Percentiles rank a stretch among this genome's conserved stretches.
Evolutionary conservation across 2,329 filamentous ascomycete species (phyloP).

Genomic region (Parafenestella ontariensis): DNA sequence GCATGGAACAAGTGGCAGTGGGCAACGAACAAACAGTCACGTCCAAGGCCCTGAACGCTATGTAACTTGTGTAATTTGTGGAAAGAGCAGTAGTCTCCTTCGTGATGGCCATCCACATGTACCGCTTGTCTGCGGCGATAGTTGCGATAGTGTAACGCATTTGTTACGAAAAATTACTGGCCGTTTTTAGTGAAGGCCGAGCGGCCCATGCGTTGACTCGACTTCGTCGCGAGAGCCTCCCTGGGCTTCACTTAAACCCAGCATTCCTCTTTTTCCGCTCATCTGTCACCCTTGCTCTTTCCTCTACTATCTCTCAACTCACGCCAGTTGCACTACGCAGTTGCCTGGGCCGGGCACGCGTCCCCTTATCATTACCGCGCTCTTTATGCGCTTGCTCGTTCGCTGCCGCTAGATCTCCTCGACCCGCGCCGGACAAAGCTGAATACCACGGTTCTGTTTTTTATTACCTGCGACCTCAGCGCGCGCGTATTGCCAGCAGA

Average conservation of each 20-base stretch:
- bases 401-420: slow-evolving; percentile 33
- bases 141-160: slow-evolving; percentile 15
- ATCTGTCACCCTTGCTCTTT: slow-evolving; percentile 18
- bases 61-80: neutral
- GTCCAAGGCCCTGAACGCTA: neutral
- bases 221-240: slow-evolving; percentile 31
- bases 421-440: slow-evolving; percentile 39
- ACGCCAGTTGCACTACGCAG: slow-evolving; percentile 19
- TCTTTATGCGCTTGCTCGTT: slow-evolving; percentile 29
- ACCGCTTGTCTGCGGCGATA: neutral
- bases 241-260: slow-evolving; percentile 39
- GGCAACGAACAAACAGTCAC: neutral
- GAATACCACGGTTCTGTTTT: slow-evolving; percentile 33
- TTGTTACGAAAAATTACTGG: slow-evolving; percentile 31
- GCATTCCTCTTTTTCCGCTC: slow-evolving; percentile 37
- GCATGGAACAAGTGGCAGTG: neutral
- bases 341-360: slow-evolving; percentile 24
- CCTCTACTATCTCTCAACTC: slow-evolving; percentile 28
- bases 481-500: slow-evolving; percentile 31
- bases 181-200: slow-evolving; percentile 32
- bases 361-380: slow-evolving; percentile 12
- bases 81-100: neutral
- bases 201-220: slow-evolving; percentile 28
- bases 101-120: neutral
- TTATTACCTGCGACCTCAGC: slow-evolving; percentile 27